Conservation (phyloP, 768 basidiomycete genomes). For the Multifurca ochricompacta region DNA sequence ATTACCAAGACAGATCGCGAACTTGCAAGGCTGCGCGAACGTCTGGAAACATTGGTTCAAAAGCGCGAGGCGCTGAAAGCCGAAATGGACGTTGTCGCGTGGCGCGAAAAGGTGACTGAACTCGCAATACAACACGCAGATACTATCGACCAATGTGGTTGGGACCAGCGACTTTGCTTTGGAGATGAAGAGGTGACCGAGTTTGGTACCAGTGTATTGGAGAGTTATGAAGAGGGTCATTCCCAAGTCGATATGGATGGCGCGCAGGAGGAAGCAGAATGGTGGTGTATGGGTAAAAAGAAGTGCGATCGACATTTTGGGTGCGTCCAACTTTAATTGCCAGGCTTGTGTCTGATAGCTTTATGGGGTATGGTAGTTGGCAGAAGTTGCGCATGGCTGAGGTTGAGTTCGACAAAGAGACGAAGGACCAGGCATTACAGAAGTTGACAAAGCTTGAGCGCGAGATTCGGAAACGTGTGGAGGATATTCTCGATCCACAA, state of each 20-base stretch:
- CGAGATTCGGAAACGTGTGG: conserved; percentile 69
- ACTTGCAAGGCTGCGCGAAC: conserved; percentile 41
- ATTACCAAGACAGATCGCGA: conserved; percentile 50
- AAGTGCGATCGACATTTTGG: conserved; percentile 75
- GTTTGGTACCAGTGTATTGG: conserved; percentile 56
- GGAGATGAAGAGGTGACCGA: conserved; percentile 76
- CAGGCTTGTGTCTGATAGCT: conserved; percentile 15
- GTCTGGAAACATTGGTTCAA: conserved; percentile 50
- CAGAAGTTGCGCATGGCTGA: conserved; percentile 69
- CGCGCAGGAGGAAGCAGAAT: conserved; percentile 37
- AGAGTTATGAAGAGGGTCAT: conserved; percentile 49
- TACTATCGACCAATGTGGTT: conserved; percentile 68
- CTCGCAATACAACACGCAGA: conserved; percentile 63
- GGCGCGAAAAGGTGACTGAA: conserved; percentile 62
- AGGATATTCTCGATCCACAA: conserved; percentile 47
- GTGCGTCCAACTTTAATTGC: conserved; percentile 32
- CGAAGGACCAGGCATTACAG: conserved; percentile 56
- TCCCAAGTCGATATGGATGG: conserved; percentile 36
- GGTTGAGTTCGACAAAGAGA: conserved; percentile 66
- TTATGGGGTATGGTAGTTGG: conserved; percentile 44
- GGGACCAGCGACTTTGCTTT: conserved; percentile 80
- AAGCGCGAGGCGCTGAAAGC: conserved; percentile 58
- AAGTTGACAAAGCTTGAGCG: conserved; percentile 70
- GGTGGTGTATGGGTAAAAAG: conserved; percentile 75
- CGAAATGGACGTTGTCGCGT: conserved; percentile 59